These are phyloP conservation scores for Coniochaeta sp. DNA, from an alignment of 2,329 filamentous ascomycete genomes.

Conservation along the genomic window DNA sequence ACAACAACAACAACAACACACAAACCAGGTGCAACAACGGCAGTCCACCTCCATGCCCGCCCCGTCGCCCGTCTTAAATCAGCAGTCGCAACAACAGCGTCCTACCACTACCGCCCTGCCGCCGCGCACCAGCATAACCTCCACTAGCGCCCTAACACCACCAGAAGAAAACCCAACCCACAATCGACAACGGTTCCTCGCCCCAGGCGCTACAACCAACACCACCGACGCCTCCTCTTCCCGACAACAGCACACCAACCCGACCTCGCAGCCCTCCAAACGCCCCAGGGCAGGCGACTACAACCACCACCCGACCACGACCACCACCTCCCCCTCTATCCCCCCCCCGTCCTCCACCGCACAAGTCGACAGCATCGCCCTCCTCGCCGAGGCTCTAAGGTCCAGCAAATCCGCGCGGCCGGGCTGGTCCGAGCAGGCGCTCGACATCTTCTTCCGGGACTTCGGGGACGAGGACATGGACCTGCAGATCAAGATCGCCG, in stretches of 20 bases:
- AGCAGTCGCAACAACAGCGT: constrained; percentile 20
- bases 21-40: too few relatives aligned
- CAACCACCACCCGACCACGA: constrained; percentile 19
- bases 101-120: constrained; percentile 28
- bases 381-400: constrained; percentile 32
- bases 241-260: constrained; percentile 5
- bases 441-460: constrained; percentile 53
- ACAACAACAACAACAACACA: constrained; percentile 10
- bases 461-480: constrained; percentile 51
- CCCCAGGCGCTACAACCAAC: constrained; percentile 5
- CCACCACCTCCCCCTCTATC: constrained; percentile 7
- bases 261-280: too few relatives aligned
- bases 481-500: constrained; percentile 51
- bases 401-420: constrained; percentile 25
- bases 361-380: constrained; percentile 18
- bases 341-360: neutral
- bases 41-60: constrained; percentile 14
- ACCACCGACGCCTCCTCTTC: constrained; percentile 2
- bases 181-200: constrained; percentile 34
- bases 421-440: constrained; percentile 49
- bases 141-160: constrained; percentile 43
- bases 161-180: constrained; percentile 43
- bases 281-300: constrained; percentile 12
- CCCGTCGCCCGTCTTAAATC: constrained; percentile 12
- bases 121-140: constrained; percentile 29